phyloP scores from a whole-genome alignment of 1,284 basidiomycete genomes.

The Irpex sp. region DNA sequence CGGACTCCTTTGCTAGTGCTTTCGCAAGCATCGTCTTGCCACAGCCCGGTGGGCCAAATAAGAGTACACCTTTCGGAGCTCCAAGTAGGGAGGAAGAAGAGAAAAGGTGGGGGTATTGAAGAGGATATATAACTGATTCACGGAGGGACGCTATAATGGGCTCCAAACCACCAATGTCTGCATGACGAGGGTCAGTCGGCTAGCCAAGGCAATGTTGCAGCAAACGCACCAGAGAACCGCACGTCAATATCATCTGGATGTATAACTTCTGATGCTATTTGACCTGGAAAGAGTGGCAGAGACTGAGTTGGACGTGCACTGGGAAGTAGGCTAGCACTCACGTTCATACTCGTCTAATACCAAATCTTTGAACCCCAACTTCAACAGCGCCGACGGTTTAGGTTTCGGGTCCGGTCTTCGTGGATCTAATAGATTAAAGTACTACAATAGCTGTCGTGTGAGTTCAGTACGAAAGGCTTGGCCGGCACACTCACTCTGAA shows the following conservation, averaged over 20 bases:
- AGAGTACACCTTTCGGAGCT: constrained; percentile 79
- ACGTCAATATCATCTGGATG: constrained; percentile 82
- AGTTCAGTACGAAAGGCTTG: constrained; percentile 26
- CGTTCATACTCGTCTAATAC: constrained; percentile 81
- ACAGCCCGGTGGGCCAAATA: constrained; percentile 90
- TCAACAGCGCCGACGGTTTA: constrained; percentile 46
- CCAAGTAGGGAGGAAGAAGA: constrained; percentile 66
- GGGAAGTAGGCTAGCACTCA: constrained; percentile 31
- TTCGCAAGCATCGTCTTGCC: constrained; percentile 96
- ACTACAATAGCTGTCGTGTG: constrained; percentile 24
- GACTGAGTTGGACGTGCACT: not conserved
- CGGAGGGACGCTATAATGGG: constrained; percentile 87
- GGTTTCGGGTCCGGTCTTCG: not conserved
- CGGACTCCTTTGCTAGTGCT: constrained; percentile 93
- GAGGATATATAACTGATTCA: constrained; percentile 95
- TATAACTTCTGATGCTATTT: constrained; percentile 81
- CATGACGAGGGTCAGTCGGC: not conserved
- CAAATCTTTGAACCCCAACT: constrained; percentile 68
- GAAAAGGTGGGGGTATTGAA: constrained; percentile 91
- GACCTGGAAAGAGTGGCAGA: constrained; percentile 38
- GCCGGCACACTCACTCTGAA: constrained; percentile 34
- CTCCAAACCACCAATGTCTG: constrained; percentile 95
- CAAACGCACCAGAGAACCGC: constrained; percentile 60
- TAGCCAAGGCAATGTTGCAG: not conserved
- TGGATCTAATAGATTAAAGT: constrained; percentile 28